These are phyloP conservation scores for Tolypocladium tropicale DNA, from an alignment of 2,329 filamentous ascomycete species.

Conservation along the genomic window DNA sequence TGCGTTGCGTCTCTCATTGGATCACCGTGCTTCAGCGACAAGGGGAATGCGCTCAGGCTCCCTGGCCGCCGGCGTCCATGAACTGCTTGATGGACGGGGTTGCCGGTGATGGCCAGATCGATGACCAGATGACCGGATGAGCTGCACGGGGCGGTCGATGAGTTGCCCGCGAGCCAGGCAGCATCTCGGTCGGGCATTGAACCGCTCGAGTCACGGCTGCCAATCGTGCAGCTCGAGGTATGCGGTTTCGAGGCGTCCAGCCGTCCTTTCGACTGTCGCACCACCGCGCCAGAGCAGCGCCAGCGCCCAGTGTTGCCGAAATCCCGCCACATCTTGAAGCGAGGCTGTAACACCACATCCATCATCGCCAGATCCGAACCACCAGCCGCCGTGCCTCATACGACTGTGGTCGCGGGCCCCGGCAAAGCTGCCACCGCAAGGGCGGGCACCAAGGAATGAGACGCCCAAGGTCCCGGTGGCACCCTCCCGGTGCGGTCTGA, in stretches of 20 bases:
- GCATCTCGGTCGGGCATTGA: no score
- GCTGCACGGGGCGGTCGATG: no score
- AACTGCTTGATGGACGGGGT: no score
- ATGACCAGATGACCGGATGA: no score
- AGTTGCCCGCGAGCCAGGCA: no score
- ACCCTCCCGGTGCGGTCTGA: neutral
- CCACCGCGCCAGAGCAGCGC: neutral
- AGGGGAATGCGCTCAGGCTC: no score
- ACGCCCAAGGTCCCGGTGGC: neutral
- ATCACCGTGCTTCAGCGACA: no score
- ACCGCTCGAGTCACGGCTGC: no score
- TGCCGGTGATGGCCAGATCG: no score
- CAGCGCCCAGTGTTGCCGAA: neutral
- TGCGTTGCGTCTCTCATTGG: neutral
- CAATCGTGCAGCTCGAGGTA: no score
- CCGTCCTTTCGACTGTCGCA: neutral
- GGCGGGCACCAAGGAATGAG: neutral
- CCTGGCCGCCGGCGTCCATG: no score
- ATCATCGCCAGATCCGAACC: neutral
- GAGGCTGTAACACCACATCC: neutral
- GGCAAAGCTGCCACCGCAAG: neutral
- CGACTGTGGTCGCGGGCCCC: neutral
- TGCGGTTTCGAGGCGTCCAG: neutral
- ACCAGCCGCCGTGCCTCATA: neutral
- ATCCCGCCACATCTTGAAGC: neutral